Evolutionary conservation across 2,329 filamentous ascomycete species (phyloP), one percentile per base, ranked within the genome.

Genomic region (Rachicladosporium sp.): DNA sequence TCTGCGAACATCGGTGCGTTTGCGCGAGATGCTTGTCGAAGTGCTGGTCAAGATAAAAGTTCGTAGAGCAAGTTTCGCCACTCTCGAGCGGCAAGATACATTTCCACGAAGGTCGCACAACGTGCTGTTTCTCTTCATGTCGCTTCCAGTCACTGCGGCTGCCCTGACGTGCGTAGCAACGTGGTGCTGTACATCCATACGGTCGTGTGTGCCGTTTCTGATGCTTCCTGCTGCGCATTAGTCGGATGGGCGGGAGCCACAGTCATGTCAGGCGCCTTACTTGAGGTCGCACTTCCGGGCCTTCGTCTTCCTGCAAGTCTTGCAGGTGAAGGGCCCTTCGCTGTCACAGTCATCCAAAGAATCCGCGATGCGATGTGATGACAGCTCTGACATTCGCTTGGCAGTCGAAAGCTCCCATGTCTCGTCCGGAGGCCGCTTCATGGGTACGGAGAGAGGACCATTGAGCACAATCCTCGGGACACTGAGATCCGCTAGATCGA

Each of bases 71-170:
- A 2, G 47, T 46, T 2, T 58, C 51, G 7, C 46, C 49, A 33
- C 44, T 46, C 13, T 10, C 37, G n/a, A 31, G 52, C 47, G 5
- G 54, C 23, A 70, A 59, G 23, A 72, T 66, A 54, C 87, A 94
- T 23, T 73, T 74, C 78, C 82, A 94, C 35, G 71, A 70, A 52
- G 87, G 80, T 4, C 73, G 59, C 43, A 81, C 74, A 44, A 74
- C 76, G 56, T 94, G 87, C 52, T 89, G 82, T 10, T 74, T 77
- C 47, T 77, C 81, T 54, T 95, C 89, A 53, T 95, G 88, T 1
- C 88, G 76, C 56, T 93, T 93, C 88, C 78, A 95, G 59, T 95
- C 88, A 43, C 86, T 88, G 56, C 94, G 93, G 59, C 82, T 88
- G n/a, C 88, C 88, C 49, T 94, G 94, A 0, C 57, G 67, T 53